Conservation (phyloP, 2,329 filamentous ascomycete species). For the Xylariaceae sp. region DNA sequence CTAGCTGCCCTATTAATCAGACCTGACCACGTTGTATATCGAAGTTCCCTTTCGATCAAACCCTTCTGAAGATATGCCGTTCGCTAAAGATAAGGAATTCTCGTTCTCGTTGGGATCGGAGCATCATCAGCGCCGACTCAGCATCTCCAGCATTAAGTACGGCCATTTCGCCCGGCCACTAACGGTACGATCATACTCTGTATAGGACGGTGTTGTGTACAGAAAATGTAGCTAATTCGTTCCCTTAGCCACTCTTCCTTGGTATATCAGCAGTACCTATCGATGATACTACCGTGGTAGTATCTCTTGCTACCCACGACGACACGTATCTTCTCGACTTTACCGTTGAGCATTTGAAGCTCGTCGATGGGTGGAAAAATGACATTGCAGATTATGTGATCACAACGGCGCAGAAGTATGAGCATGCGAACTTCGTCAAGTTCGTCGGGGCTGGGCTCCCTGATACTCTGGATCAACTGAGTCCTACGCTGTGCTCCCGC, state of each 20-base stretch:
- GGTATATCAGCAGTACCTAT: constrained; percentile 62
- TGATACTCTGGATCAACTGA: constrained; percentile 58
- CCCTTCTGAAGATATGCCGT: constrained; percentile 15
- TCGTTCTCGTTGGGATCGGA: constrained; percentile 24
- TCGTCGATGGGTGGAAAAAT: constrained; percentile 47
- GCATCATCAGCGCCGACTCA: constrained; percentile 25
- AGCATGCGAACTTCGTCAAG: constrained; percentile 69
- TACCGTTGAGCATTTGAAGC: constrained; percentile 60
- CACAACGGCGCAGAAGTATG: constrained; percentile 59
- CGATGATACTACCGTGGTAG: constrained; percentile 55
- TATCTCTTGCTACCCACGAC: constrained; percentile 73
- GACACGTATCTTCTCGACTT: constrained; percentile 76
- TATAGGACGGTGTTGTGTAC: background rate
- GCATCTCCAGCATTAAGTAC: constrained; percentile 21
- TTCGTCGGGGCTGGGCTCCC: constrained; percentile 76
- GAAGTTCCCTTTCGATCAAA: background rate
- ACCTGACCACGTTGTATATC: too few relatives aligned
- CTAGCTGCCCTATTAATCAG: too few relatives aligned
- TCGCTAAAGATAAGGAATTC: constrained; percentile 14
- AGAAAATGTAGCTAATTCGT: background rate
- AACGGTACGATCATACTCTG: constrained; percentile 41
- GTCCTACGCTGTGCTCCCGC: constrained; percentile 67
- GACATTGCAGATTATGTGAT: constrained; percentile 64
- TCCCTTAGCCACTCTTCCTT: constrained; percentile 59
- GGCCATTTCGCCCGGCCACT: constrained; percentile 47